These are phyloP conservation scores for Ciborinia camelliae DNA, from an alignment of 2,329 filamentous ascomycete species.

Conservation along the genomic window DNA sequence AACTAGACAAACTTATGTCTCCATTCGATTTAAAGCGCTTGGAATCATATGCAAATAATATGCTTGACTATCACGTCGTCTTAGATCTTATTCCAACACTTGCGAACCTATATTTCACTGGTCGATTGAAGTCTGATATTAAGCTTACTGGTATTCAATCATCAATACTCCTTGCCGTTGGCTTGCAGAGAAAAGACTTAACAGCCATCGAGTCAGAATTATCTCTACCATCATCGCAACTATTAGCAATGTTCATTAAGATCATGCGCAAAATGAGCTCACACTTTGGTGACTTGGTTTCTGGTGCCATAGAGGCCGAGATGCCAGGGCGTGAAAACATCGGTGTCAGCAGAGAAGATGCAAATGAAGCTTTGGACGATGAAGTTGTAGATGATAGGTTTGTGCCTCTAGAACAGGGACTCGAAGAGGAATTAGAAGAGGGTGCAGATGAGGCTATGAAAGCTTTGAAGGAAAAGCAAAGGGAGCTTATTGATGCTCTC, in stretches of 20 bases:
- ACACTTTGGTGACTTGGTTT: slow-evolving; percentile 72
- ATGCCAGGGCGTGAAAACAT: slow-evolving; percentile 57
- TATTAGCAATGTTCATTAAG: slow-evolving; percentile 97
- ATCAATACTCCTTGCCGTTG: slow-evolving; percentile 82
- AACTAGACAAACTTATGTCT: slow-evolving; percentile 74
- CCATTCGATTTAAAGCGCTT: slow-evolving; percentile 94
- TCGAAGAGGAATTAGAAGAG: slow-evolving; percentile 82
- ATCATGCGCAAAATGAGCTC: slow-evolving; percentile 82
- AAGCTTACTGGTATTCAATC: slow-evolving; percentile 79
- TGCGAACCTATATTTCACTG: slow-evolving; percentile 79
- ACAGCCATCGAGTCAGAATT: slow-evolving; percentile 78
- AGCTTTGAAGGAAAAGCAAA: slow-evolving; percentile 73
- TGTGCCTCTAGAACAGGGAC: slow-evolving; percentile 63
- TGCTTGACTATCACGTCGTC: slow-evolving; percentile 97
- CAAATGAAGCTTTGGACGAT: slow-evolving; percentile 64
- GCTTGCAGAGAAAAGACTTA: slow-evolving; percentile 85
- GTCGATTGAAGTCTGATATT: slow-evolving; percentile 63
- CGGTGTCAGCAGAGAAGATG: slow-evolving; percentile 57
- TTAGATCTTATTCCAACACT: slow-evolving; percentile 85
- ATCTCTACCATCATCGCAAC: slow-evolving; percentile 67
- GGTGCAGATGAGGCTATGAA: slow-evolving; percentile 73
- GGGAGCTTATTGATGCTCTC: slow-evolving; percentile 83
- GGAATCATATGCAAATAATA: slow-evolving; percentile 92
- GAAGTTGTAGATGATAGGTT: slow-evolving; percentile 64
- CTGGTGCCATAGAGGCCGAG: slow-evolving; percentile 66